A percentile compares a stretch with the other conserved stretches of the same genome.
phyloP scores from a whole-genome alignment of 2,329 filamentous ascomycete species.

The Pseudogymnoascus sp. region DNA sequence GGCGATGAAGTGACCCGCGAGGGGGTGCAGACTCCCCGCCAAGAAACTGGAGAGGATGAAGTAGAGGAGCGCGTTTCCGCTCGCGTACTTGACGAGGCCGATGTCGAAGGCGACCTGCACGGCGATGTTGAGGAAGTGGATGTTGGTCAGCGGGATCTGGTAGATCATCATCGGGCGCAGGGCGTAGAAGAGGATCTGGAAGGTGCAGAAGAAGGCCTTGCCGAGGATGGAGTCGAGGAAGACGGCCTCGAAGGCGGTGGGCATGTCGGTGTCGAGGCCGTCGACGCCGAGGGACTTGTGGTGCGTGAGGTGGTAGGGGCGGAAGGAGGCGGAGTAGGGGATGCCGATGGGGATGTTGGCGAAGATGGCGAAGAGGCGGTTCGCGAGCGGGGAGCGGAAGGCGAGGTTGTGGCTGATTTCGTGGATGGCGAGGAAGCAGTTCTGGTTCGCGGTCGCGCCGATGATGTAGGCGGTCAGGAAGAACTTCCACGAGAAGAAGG shows the following conservation, averaged over 20 bases:
- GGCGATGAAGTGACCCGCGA: slow-evolving; percentile 95
- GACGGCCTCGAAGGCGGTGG: slow-evolving; percentile 81
- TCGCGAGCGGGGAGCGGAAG: slow-evolving; percentile 70
- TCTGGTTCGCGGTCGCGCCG: slow-evolving; percentile 94
- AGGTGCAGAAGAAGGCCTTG: slow-evolving; percentile 98
- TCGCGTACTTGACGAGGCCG: slow-evolving; percentile 51
- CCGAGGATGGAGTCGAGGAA: slow-evolving; percentile 91
- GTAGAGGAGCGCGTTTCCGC: slow-evolving; percentile 64
- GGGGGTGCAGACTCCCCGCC: slow-evolving; percentile 85
- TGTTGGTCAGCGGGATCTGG: slow-evolving; percentile 73
- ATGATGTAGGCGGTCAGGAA: slow-evolving; percentile 82
- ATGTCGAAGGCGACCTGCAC: slow-evolving; percentile 74
- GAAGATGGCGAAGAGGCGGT: slow-evolving; percentile 81
- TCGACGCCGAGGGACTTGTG: slow-evolving; percentile 98
- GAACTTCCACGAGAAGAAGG: slow-evolving; percentile 77
- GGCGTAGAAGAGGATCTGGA: slow-evolving; percentile 98
- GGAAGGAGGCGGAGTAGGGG: slow-evolving; percentile 92
- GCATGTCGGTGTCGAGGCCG: slow-evolving; percentile 91
- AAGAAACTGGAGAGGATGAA: slow-evolving; percentile 85
- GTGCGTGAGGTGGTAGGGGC: slow-evolving; percentile 96
- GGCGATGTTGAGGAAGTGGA: slow-evolving; percentile 74
- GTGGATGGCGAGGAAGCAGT: slow-evolving; percentile 96
- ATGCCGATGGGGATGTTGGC: slow-evolving; percentile 94
- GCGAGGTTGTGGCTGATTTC: slow-evolving; percentile 98
- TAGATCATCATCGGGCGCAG: slow-evolving; percentile 92